These are phyloP conservation scores for Claviceps fusiformis DNA, from an alignment of 2,329 filamentous ascomycete species.

Conservation along the genomic window DNA sequence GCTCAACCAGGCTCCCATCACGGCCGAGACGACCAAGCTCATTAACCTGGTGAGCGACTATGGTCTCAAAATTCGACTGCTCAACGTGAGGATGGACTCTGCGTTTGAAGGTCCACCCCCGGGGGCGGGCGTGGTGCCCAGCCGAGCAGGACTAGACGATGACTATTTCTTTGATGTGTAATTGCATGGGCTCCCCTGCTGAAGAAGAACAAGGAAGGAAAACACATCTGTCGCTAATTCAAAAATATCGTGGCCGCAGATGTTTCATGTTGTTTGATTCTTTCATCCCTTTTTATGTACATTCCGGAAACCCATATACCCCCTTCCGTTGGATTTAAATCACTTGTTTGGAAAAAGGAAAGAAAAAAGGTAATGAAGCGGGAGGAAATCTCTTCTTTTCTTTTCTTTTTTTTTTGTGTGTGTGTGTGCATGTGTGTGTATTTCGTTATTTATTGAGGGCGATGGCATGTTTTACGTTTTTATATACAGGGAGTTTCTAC, in stretches of 20 bases:
- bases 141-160: conserved; percentile 73
- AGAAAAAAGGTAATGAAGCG: neutral
- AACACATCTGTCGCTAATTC: no score
- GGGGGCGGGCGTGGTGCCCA: conserved; percentile 66
- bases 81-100: conserved; percentile 82
- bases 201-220: neutral
- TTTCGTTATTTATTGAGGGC: neutral
- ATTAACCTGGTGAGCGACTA: conserved; percentile 79
- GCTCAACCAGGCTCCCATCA: conserved; percentile 88
- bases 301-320: conserved; percentile 2
- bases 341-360: neutral
- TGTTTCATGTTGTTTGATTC: no score
- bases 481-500: no score
- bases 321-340: neutral
- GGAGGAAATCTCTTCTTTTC: neutral
- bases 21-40: conserved; percentile 86
- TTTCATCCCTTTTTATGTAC: neutral
- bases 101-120: conserved; percentile 51
- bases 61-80: conserved; percentile 77
- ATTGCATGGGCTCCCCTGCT: neutral
- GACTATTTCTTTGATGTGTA: conserved; percentile 83
- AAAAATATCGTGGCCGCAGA: no score
- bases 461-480: no score
- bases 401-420: neutral
- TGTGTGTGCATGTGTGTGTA: neutral